phyloP scores from a whole-genome alignment of 139 green algal genomes.

The Limnomonas spitsbergensis region DNA sequence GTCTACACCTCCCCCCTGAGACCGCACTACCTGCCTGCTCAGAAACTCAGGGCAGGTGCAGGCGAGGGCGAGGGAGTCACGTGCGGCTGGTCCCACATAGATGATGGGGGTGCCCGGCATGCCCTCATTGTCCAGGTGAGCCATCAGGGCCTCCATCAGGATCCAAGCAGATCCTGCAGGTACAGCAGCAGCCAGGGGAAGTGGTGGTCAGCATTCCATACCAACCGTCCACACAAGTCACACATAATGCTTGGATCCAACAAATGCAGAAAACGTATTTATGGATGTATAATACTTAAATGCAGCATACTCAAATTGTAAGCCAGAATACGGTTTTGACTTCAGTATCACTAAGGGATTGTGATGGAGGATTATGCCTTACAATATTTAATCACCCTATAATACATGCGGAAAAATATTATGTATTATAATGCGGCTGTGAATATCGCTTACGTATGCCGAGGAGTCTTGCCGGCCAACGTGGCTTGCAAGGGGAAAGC shows the following conservation, averaged over 20 bases:
- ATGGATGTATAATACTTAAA: neutral
- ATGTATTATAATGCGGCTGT: too few species aligned
- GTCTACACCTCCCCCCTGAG: neutral
- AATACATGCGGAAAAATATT: too few species aligned
- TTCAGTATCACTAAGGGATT: neutral
- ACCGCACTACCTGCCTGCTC: neutral
- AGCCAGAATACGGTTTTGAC: neutral
- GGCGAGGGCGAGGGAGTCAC: conserved; percentile 21
- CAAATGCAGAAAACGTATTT: neutral
- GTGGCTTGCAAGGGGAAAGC: too few species aligned
- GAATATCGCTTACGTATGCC: too few species aligned
- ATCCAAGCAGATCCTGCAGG: neutral
- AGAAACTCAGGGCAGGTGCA: conserved; percentile 21
- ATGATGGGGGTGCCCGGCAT: neutral
- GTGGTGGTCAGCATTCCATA: too few species aligned
- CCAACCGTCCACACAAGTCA: neutral
- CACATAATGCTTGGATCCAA: neutral
- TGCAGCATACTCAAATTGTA: neutral
- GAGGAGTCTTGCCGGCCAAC: too few species aligned
- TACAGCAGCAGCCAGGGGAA: too few species aligned
- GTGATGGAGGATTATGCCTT: too few species aligned
- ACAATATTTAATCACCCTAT: too few species aligned
- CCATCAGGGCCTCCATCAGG: conserved; percentile 6
- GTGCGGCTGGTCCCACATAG: conserved; percentile 3
- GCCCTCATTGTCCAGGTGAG: neutral